Conservation (phyloP, 768 basidiomycete species). For the Leccinum variicolor region DNA sequence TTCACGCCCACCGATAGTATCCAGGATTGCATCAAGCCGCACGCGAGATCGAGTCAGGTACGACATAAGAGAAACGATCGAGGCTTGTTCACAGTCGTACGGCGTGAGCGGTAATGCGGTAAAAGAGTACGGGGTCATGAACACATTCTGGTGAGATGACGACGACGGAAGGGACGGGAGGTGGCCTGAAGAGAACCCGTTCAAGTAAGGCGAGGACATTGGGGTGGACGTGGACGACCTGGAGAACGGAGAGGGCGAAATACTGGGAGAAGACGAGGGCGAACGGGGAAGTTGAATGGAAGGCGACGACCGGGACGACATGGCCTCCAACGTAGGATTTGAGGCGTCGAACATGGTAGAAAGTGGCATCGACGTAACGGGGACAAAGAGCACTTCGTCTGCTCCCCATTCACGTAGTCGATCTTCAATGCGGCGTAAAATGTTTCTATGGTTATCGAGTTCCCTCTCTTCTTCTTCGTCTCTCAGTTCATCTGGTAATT, state of each 20-base stretch:
- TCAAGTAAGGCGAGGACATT: conserved; percentile 28
- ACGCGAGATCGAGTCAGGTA: conserved; percentile 28
- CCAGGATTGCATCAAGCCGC: conserved; percentile 75
- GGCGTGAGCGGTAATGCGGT: conserved; percentile 26
- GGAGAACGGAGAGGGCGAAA: conserved; percentile 34
- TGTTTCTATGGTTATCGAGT: conserved; percentile 38
- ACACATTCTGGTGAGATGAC: conserved; percentile 22
- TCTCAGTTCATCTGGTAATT: conserved; percentile 30
- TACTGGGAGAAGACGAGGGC: conserved; percentile 29
- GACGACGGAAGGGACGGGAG: conserved; percentile 26
- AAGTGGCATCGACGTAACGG: conserved; percentile 20
- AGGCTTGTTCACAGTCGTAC: conserved; percentile 27
- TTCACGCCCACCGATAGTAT: conserved; percentile 76
- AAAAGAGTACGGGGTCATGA: conserved; percentile 30
- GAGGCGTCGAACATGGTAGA: conserved; percentile 24
- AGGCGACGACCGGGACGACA: conserved; percentile 22
- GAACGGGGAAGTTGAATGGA: conserved; percentile 26
- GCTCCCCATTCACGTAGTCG: conserved; percentile 67
- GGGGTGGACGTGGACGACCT: conserved; percentile 30
- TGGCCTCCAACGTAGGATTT: conserved; percentile 14
- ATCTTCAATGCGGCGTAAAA: conserved; percentile 48
- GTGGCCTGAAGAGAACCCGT: conserved; percentile 21
- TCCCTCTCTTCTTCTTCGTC: conserved; percentile 32
- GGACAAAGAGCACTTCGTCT: conserved; percentile 70
- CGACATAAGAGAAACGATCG: conserved; percentile 23